These are phyloP conservation scores for Paecilomyces sp. DNA, from an alignment of 2,329 filamentous ascomycete genomes.

Conservation along the genomic window DNA sequence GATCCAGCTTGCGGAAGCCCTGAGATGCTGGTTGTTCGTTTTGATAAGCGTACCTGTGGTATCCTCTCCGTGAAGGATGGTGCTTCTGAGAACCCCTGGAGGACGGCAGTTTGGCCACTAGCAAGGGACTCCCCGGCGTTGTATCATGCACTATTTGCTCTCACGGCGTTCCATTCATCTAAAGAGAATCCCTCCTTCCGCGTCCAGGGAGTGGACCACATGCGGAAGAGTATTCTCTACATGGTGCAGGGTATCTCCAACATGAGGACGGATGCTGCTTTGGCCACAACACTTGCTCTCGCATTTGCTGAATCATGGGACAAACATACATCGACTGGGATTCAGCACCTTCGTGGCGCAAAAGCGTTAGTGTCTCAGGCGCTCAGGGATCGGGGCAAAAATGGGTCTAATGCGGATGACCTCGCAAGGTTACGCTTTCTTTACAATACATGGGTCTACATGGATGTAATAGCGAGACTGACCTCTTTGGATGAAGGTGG, in stretches of 20 bases:
- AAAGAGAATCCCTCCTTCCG: conserved; percentile 51
- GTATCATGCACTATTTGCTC: conserved; percentile 60
- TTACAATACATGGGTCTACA: conserved; percentile 66
- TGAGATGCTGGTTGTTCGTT: conserved; percentile 57
- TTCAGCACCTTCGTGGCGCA: conserved; percentile 62
- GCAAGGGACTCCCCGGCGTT: conserved; percentile 57
- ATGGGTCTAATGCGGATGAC: conserved; percentile 37
- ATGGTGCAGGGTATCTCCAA: conserved; percentile 54
- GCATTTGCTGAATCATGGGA: conserved; percentile 68
- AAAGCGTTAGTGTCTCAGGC: conserved; percentile 57
- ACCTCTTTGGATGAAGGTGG: conserved; percentile 56
- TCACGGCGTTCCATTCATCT: conserved; percentile 62
- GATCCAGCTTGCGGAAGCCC: conserved; percentile 45
- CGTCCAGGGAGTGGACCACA: conserved; percentile 60
- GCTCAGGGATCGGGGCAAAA: conserved; percentile 36
- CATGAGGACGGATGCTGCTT: conserved; percentile 58
- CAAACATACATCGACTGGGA: conserved; percentile 60
- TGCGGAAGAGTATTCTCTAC: conserved; percentile 55
- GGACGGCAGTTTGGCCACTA: conserved; percentile 62
- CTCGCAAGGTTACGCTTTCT: conserved; percentile 56
- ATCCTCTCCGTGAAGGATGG: conserved; percentile 67
- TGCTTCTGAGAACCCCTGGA: conserved; percentile 63
- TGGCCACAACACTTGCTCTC: conserved; percentile 63
- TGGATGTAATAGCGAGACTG: conserved; percentile 64
- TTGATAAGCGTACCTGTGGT: conserved; percentile 60